Evolutionary conservation across 306 rosid genomes (phyloP).

Genomic region (Begonia loranthoides): DNA sequence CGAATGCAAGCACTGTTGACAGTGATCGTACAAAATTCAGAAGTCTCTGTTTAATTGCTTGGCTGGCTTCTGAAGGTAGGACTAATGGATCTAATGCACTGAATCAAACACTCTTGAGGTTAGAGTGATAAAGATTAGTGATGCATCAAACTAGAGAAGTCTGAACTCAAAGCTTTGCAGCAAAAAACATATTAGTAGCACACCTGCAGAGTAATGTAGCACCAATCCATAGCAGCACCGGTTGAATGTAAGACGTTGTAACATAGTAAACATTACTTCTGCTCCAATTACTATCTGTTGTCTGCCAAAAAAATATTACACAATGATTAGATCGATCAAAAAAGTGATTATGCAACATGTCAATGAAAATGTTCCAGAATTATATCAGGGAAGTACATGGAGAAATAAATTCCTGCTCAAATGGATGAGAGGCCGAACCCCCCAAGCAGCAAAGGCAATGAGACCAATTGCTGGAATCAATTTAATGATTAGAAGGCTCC

Average conservation of each 20-base stretch:
- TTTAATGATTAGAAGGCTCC: constrained; percentile 40
- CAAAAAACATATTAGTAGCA: constrained; percentile 1
- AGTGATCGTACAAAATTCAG: constrained; percentile 63
- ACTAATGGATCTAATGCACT: constrained; percentile 84
- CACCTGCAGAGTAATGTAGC: constrained; percentile 84
- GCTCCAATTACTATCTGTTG: constrained; percentile 68
- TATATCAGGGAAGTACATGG: constrained; percentile 32
- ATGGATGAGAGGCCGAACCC: constrained; percentile 73
- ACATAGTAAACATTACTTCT: constrained; percentile 51
- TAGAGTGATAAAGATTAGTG: constrained; percentile 3
- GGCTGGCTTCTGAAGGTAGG: constrained; percentile 68
- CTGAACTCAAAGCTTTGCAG: neutral
- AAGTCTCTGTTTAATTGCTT: constrained; percentile 74
- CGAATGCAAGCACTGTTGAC: constrained; percentile 84
- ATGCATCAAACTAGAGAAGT: too few relatives aligned
- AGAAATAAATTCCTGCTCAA: constrained; percentile 55
- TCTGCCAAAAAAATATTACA: constrained; percentile 32
- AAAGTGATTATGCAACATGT: constrained; percentile 9
- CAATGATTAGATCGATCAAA: constrained; percentile 11
- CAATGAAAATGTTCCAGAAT: constrained; percentile 11
- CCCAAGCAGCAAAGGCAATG: constrained; percentile 86
- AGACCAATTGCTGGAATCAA: constrained; percentile 69
- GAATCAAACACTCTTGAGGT: constrained; percentile 21
- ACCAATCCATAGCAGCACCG: constrained; percentile 82
- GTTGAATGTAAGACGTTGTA: constrained; percentile 69